A percentile compares a stretch with the other conserved stretches of the same genome.
These are phyloP conservation scores for Kurtzmaniella natalensis DNA, from an alignment of 1,139 yeast species.

Conservation along the genomic window DNA sequence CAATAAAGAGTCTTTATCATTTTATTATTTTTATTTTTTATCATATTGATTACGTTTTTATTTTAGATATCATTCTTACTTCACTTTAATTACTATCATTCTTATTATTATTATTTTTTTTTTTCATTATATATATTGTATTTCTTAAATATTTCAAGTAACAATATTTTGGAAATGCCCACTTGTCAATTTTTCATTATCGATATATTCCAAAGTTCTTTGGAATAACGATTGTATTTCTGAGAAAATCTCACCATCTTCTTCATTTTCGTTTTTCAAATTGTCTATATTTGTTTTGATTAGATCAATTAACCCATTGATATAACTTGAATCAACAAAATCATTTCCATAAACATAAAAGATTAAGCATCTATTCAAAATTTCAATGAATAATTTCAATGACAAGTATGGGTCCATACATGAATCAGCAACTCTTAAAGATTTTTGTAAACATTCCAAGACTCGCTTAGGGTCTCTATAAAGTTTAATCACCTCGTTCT, in stretches of 20 bases:
- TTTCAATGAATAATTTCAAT: conserved; percentile 81
- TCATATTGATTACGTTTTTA: too few relatives aligned
- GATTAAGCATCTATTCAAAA: conserved; percentile 77
- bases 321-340: conserved; percentile 65
- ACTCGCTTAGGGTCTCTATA: conserved; percentile 41
- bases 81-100: background rate
- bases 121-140: background rate
- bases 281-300: conserved; percentile 72
- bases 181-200: conserved; percentile 61
- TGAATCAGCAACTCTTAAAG: conserved; percentile 87
- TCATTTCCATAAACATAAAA: conserved; percentile 81
- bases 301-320: conserved; percentile 82
- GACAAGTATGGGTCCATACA: conserved; percentile 83
- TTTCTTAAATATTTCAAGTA: conserved; percentile 10
- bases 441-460: conserved; percentile 50
- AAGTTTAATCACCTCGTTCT: conserved; percentile 12
- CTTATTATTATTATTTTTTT: too few relatives aligned
- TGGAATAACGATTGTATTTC: conserved; percentile 43
- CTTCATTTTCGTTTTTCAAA: conserved; percentile 32
- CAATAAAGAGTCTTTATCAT: too few relatives aligned
- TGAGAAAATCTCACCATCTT: conserved; percentile 31
- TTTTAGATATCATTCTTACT: too few relatives aligned
- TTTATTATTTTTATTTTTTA: too few relatives aligned
- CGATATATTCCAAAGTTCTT: conserved; percentile 64
- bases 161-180: conserved; percentile 49